Conservation (phyloP, 441 rosid genomes). For the Erodium texanum region DNA sequence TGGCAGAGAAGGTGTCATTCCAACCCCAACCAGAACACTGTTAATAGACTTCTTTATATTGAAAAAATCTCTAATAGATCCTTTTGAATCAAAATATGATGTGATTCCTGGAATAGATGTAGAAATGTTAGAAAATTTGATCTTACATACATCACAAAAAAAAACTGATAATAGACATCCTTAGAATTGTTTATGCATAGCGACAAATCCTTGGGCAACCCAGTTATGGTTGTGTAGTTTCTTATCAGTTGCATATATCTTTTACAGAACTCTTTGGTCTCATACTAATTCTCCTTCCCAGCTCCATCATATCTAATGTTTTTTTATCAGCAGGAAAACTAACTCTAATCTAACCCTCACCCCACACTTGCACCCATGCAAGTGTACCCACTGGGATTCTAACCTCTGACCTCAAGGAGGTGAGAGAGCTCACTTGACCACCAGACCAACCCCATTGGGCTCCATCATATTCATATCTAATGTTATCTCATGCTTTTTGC, state of each 20-base stretch:
- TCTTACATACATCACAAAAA: slow-evolving; percentile 1
- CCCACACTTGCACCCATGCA: too few species aligned
- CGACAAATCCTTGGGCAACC: not conserved
- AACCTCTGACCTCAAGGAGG: too few species aligned
- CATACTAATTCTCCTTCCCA: not conserved
- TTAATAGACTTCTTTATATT: slow-evolving; percentile 53
- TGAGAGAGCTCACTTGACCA: too few species aligned
- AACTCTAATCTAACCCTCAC: too few species aligned
- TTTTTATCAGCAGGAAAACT: too few species aligned
- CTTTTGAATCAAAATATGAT: slow-evolving; percentile 71
- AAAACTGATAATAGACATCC: not conserved
- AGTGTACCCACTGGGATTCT: too few species aligned
- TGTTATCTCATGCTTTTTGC: not conserved
- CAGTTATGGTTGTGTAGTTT: not conserved
- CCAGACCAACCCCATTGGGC: too few species aligned
- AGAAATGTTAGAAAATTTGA: slow-evolving; percentile 7
- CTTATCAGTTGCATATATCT: not conserved
- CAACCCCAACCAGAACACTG: slow-evolving; percentile 60
- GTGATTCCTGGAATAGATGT: slow-evolving; percentile 57
- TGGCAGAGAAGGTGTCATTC: slow-evolving; percentile 79
- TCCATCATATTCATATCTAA: not conserved
- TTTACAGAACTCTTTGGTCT: not conserved
- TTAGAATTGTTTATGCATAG: not conserved
- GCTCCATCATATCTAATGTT: not conserved
- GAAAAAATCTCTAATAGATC: slow-evolving; percentile 63